phyloP scores from a whole-genome alignment of 129 eudicot genomes.

The Pseudognaphalium luteoalbum region DNA sequence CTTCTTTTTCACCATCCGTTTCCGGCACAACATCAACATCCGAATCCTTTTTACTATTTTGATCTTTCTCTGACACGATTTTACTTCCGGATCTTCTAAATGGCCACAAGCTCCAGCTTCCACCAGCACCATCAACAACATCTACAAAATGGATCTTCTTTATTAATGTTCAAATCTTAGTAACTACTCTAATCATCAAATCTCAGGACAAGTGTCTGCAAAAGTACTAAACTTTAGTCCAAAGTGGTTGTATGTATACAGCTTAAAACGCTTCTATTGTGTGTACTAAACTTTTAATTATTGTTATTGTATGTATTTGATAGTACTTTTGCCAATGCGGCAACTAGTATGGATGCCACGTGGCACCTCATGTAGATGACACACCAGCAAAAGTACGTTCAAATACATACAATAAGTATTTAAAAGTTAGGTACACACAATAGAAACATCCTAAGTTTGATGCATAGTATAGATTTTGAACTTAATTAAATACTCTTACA shows the following conservation, averaged over 20 bases:
- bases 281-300: no score
- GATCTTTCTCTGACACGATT: conserved; percentile 27
- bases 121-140: conserved; percentile 45
- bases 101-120: conserved; percentile 73
- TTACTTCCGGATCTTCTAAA: conserved; percentile 54
- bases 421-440: no score
- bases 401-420: no score
- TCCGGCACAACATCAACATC: conserved; percentile 30
- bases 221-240: neutral
- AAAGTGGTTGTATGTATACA: neutral
- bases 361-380: no score
- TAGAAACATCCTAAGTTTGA: no score
- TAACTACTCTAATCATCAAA: neutral
- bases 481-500: no score
- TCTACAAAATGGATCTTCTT: conserved; percentile 39
- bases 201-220: neutral
- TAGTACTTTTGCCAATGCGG: no score
- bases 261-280: no score
- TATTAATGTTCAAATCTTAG: neutral
- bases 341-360: no score
- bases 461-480: no score
- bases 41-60: conserved; percentile 14
- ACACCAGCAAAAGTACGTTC: no score
- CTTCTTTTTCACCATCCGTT: conserved; percentile 37
- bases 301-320: no score